Conservation (phyloP, 2,329 filamentous ascomycete genomes). For the Fusarium tupiense region DNA sequence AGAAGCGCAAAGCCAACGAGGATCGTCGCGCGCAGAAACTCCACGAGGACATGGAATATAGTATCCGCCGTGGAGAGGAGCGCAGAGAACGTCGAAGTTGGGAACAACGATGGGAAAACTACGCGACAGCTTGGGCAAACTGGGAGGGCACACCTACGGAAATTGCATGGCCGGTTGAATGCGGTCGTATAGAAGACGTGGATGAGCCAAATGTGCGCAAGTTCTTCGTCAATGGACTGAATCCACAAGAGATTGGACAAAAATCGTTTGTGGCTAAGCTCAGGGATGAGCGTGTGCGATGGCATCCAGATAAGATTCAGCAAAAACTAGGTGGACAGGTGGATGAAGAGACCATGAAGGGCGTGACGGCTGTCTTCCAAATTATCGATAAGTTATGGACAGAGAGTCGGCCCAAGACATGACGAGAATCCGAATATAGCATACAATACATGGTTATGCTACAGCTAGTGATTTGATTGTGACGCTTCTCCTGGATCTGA, state of each 20-base stretch:
- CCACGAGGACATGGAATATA: conserved; percentile 73
- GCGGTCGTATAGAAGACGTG: conserved; percentile 64
- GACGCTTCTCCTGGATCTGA: neutral
- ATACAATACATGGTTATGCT: neutral
- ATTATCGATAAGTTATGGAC: conserved; percentile 85
- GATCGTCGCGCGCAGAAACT: conserved; percentile 62
- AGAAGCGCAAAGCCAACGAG: conserved; percentile 60
- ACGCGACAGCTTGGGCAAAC: conserved; percentile 69
- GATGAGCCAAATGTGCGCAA: conserved; percentile 68
- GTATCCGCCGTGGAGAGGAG: conserved; percentile 72
- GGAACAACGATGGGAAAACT: conserved; percentile 71
- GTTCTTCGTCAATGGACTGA: conserved; percentile 70
- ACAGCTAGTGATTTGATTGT: neutral
- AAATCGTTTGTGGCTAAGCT: conserved; percentile 62
- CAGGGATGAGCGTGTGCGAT: conserved; percentile 87
- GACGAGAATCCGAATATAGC: neutral
- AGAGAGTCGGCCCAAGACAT: conserved; percentile 59
- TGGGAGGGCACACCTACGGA: conserved; percentile 57
- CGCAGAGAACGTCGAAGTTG: conserved; percentile 65
- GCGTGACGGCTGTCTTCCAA: conserved; percentile 92
- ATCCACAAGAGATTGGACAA: conserved; percentile 55
- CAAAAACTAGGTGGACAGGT: conserved; percentile 82
- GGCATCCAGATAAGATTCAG: conserved; percentile 98
- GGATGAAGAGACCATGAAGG: conserved; percentile 75
- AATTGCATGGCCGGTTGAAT: conserved; percentile 78